Base-by-base conservation (phyloP, 148 eudicot genomes). In the Bassia scoparia region DNA sequence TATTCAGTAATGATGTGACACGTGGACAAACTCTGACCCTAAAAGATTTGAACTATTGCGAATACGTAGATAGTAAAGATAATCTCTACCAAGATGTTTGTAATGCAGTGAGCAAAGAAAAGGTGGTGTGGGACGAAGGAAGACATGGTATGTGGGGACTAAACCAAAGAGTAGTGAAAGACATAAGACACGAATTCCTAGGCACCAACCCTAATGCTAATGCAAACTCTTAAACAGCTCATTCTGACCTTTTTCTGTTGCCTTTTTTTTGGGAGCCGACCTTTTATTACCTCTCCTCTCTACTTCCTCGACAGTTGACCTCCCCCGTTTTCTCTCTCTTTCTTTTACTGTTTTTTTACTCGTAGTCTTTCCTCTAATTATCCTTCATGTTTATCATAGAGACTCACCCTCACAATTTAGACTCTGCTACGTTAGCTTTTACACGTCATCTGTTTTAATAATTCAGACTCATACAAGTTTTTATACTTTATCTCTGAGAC, bases 131-230 rank as follows among this genome's bases (percentile, higher is more conserved):
- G 67, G 54, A 34, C 55, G 38, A 59, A 59, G 54, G 29, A 24
- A 41, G 54, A 71, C 34, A 38, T 20, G 52, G 50, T 15, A 11
- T 26, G 64, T 56, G 18, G 74, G 64, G 35, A 38, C 37, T 35
- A 69, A 6, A 0, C 7, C 17, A 43, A 53, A 58, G 24, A 62
- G 67, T 5, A 44, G 44, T 55, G 58, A 58, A n/a, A 46, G 73
- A 72, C 72, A 67, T 37, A 29, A 15, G 60, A 61, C 77, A 60
- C 77, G 56, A 73, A 52, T 48, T 27, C 72, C 54, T 67, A 78
- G 73, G 73, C 34, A 78, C 81, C 81, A 78, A 78, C 73, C 77
- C 76, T 43, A 59, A 7, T 27, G 55, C 54, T 37, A 27, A 16
- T 53, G 18, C 65, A 43, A 17, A 35, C 33, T 65, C 11, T n/a